Evolutionary conservation across 208 protist species (phyloP).

Genomic region (Acanthamoeba castellanii): DNA sequence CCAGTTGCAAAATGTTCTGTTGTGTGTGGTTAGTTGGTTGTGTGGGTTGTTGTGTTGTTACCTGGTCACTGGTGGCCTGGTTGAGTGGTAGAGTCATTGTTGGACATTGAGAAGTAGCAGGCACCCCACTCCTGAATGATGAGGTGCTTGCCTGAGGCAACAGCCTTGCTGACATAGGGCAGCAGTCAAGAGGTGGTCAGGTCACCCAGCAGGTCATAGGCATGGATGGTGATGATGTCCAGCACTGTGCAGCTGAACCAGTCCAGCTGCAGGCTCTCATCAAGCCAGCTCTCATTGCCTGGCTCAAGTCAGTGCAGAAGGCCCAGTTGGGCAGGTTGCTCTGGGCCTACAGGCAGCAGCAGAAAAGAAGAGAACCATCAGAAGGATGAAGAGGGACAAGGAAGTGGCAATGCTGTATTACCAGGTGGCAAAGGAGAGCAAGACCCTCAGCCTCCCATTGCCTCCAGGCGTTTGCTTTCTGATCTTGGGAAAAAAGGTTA

Average conservation of each 20-base stretch:
- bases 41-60: too few relatives aligned
- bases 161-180: constrained; percentile 7
- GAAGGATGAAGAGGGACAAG: background rate
- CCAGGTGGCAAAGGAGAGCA: background rate
- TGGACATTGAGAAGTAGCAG: constrained; percentile 9
- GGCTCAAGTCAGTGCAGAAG: background rate
- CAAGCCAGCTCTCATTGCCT: constrained; percentile 6
- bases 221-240: constrained; percentile 26
- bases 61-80: background rate
- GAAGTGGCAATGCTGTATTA: background rate
- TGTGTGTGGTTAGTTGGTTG: too few relatives aligned
- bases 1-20: constrained; percentile 10
- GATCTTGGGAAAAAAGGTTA: too few relatives aligned
- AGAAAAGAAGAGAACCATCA: background rate
- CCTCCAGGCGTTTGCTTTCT: too few relatives aligned
- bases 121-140: constrained; percentile 7
- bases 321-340: background rate
- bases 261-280: background rate
- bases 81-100: background rate
- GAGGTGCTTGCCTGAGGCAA: background rate
- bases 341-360: background rate
- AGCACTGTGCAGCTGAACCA: background rate
- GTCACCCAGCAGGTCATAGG: background rate
- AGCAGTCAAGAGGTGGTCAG: background rate
- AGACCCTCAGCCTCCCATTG: too few relatives aligned